Evolutionary conservation across 2,329 filamentous ascomycete genomes (phyloP).

Genomic region (Aureobasidium leucospermi): DNA sequence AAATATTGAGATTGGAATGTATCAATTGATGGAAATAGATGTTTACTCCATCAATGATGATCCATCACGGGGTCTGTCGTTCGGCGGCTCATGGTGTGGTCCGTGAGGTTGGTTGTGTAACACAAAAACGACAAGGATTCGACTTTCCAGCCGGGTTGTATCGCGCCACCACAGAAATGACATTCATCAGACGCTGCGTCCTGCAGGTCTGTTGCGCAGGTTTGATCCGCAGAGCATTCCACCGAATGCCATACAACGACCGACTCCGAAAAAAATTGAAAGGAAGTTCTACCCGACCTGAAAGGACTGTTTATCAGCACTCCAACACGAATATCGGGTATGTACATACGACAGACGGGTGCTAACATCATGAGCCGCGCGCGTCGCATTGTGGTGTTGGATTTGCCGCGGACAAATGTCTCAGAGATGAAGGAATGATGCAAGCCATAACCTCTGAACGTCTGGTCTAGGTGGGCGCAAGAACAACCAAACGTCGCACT

Average conservation of each 20-base stretch:
- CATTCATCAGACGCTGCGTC: constrained; percentile 1
- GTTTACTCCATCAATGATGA: neutral
- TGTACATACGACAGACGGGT: constrained; percentile 4
- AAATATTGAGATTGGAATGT: neutral
- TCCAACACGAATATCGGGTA: neutral
- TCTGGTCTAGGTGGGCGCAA: neutral
- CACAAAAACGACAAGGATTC: neutral
- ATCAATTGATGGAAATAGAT: neutral
- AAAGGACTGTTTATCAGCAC: neutral
- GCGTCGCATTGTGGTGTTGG: neutral
- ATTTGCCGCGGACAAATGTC: neutral
- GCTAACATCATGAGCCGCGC: neutral
- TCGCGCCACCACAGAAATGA: constrained; percentile 7
- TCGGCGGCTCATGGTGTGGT: neutral
- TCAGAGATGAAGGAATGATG: constrained; percentile 1
- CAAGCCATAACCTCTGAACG: neutral
- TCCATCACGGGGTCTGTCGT: neutral
- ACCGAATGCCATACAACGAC: neutral
- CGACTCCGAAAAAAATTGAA: neutral
- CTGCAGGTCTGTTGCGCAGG: constrained; percentile 8
- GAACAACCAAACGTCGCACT: neutral
- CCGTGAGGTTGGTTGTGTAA: constrained; percentile 4
- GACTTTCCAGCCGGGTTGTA: neutral
- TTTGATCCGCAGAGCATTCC: constrained; percentile 13
- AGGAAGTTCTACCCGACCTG: neutral